Base-by-base conservation (phyloP, 164 flowering plant species). In the Buxus sempervirens region DNA sequence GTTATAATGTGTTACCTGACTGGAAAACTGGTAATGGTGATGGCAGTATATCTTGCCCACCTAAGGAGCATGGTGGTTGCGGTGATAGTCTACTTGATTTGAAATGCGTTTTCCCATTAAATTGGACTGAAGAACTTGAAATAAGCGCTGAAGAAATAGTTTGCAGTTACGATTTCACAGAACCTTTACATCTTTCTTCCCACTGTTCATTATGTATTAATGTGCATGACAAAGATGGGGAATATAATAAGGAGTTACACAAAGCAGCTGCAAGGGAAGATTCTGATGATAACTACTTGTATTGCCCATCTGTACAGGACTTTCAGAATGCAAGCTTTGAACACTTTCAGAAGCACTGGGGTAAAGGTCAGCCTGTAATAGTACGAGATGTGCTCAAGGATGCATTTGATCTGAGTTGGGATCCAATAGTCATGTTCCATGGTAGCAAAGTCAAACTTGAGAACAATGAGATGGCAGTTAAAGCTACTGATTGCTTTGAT, bases 261-360 rank as follows among this genome's bases (percentile, higher is more conserved):
- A 69, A 80, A 68, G 82, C 84, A 28, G 77, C 92, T 41, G 25
- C 48, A 20, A 77, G 93, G 70, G 79, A 76, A 60, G 75, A 72
- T 65, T 77, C 82, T 24, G 64, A 70, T 72, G 91, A 88, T 58
- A 91, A 88, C 77, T 82, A 70, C 65, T 64, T 90, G 15, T 90
- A 80, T 54, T 77, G 76, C 70, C 91, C 93, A n/a, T 70, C 80
- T 53, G 25, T 64, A 18, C 41, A 68, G 58, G 84, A 83, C 55
- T 75, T 83, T 64, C 77, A 68, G 49, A 70, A 63, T 72, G 85
- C 79, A 64, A 76, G 75, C 32, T 72, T 85, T 67, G 86, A 80
- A 41, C 97, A 89, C 75, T 91, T 91, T 62, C 90, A 86, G 81
- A 79, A 77, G 72, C 96, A 91, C 66, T 90, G 93, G 89, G 72